Evolutionary conservation across 306 rosid species (phyloP), one percentile per base, ranked within the genome.

Genomic region (Canavalia gladiata): DNA sequence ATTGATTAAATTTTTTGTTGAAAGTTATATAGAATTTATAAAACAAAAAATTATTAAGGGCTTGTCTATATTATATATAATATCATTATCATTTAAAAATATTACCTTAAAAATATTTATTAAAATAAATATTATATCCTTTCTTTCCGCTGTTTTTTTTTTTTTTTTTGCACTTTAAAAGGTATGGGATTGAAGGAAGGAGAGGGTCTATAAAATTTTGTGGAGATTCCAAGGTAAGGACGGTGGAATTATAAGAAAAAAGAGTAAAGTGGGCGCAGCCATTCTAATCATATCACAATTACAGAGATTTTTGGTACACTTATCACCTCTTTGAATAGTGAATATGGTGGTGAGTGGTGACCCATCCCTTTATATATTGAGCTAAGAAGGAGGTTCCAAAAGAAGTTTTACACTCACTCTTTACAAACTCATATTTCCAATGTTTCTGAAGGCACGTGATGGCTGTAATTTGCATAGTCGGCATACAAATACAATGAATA

Each of bases 281-380:
- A 79, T 5, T 8, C 43, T 5, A 37, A 65, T 65, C 49, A 59
- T 47, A 46, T 80, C 64, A 49, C 72, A 49, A 42, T 58, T 30
- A 29, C 57, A 35, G 29, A 35, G 77, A 69, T 69, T 79, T 42
- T 46, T 18, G 63, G 83, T 67, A 69, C 77, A 58, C 68, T n/a
- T 56, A 66, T 18, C 31, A 41, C 3, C 43, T 39, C 55, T 52
- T 56, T 43, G 25, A 68, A 43, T 52, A 55, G 47, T 68, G 10
- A 51, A 64, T 33, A 75, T 41, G 56, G 63, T 39, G 57, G 37
- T 33, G 42, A 63, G 29, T 0, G 9, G 30, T 37, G 49, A 66
- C 72, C 68, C 68, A 67, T 77, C 45, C 42, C 75, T 79, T 79
- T 79, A 46, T 13, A 8, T 25, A 18, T 18, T 62, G 62, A 46